Conservation (phyloP, 805 yeast species). For the Nakazawaea populi region DNA sequence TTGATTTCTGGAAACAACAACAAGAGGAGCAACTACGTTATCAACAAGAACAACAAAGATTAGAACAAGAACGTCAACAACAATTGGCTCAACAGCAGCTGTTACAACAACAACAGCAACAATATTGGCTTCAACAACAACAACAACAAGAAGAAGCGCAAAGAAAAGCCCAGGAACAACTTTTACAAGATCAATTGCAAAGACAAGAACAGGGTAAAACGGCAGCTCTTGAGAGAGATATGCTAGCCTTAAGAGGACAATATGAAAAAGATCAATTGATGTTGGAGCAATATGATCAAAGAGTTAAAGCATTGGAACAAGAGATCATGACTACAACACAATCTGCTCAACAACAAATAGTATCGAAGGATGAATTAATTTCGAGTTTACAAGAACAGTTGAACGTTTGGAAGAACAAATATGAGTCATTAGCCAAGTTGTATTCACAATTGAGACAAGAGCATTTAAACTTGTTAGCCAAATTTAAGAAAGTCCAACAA, state of each 20-base stretch:
- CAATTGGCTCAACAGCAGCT: conserved; percentile 65
- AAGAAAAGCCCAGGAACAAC: conserved; percentile 64
- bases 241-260: conserved; percentile 68
- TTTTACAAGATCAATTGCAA: conserved; percentile 60
- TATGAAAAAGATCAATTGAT: conserved; percentile 81
- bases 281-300: conserved; percentile 79
- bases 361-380: conserved; percentile 70
- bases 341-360: conserved; percentile 66
- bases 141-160: conserved; percentile 62
- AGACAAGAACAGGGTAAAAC: conserved; percentile 73
- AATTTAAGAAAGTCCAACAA: conserved; percentile 76
- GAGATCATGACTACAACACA: conserved; percentile 58
- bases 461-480: conserved; percentile 71
- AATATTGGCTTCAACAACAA: conserved; percentile 71
- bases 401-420: conserved; percentile 74
- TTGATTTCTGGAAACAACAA: conserved; percentile 34
- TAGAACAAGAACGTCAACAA: conserved; percentile 57
- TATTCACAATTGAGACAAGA: conserved; percentile 91
- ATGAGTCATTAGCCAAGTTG: conserved; percentile 82
- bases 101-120: conserved; percentile 64
- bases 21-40: conserved; percentile 47
- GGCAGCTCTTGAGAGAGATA: conserved; percentile 76
- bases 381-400: conserved; percentile 68
- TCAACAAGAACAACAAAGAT: conserved; percentile 53
- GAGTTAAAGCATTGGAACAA: conserved; percentile 75